Conservation (phyloP, 2,329 filamentous ascomycete species). For the Sarocladiaceae sp. region DNA sequence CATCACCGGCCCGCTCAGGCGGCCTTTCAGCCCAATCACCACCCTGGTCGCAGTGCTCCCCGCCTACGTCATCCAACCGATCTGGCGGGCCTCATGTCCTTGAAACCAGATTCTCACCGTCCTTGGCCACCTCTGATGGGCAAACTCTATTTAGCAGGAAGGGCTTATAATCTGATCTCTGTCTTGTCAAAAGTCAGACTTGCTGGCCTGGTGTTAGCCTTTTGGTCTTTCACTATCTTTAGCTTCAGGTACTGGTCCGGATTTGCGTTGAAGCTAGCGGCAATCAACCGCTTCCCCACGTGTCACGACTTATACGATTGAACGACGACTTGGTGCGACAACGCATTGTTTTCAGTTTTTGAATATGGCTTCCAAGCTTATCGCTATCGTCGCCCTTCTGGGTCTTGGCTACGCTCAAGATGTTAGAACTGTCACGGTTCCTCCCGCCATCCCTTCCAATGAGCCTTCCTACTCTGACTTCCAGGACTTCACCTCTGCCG, state of each 20-base stretch:
- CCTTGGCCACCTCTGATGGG: not conserved
- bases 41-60: not conserved
- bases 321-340: not conserved
- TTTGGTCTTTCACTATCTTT: not conserved
- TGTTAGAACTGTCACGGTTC: constrained; percentile 27
- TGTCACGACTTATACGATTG: constrained; percentile 2
- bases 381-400: not conserved
- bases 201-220: not conserved
- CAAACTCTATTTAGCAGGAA: not conserved
- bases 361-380: not conserved
- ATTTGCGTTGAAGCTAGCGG: not conserved
- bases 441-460: constrained; percentile 28
- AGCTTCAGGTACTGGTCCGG: too few relatives aligned
- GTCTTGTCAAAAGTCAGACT: not conserved
- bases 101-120: constrained; percentile 8
- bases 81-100: not conserved
- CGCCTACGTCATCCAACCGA: constrained; percentile 10
- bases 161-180: not conserved
- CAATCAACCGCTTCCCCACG: not conserved
- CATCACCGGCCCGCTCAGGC: not conserved
- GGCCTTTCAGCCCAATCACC: not conserved
- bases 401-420: constrained; percentile 6
- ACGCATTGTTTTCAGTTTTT: not conserved
- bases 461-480: constrained; percentile 27
- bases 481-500: constrained; percentile 42